Evolutionary conservation across 768 basidiomycete genomes (phyloP).

Genomic region (Tricholoma furcatifolium): DNA sequence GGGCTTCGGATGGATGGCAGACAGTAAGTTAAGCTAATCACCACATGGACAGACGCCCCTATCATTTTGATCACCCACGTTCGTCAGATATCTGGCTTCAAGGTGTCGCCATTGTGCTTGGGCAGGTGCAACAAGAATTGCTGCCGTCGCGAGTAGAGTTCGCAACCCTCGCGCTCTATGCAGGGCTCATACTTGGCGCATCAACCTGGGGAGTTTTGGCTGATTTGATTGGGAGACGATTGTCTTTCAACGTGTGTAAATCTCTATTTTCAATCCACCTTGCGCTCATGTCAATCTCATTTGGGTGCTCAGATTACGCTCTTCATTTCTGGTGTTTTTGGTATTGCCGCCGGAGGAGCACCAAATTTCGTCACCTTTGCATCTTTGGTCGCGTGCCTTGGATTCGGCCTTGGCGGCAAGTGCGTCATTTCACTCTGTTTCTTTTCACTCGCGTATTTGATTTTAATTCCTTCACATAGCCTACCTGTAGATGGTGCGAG

Average conservation of each 20-base stretch:
- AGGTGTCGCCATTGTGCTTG: conserved; percentile 44
- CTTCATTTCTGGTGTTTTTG: conserved; percentile 43
- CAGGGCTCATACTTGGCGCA: conserved; percentile 47
- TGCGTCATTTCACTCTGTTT: conserved; percentile 18
- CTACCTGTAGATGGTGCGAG: conserved; percentile 46
- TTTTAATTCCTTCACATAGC: conserved; percentile 18
- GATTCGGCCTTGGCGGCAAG: conserved; percentile 53
- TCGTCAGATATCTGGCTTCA: conserved; percentile 42
- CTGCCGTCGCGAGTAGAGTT: conserved; percentile 43
- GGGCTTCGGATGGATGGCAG: conserved; percentile 48
- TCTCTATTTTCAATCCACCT: neutral
- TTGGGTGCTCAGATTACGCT: conserved; percentile 22
- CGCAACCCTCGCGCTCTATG: conserved; percentile 44
- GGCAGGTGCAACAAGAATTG: conserved; percentile 40
- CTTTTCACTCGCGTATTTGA: conserved; percentile 4
- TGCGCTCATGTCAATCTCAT: neutral
- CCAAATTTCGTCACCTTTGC: conserved; percentile 45
- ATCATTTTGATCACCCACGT: neutral
- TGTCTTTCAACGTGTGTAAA: conserved; percentile 39
- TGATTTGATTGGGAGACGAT: conserved; percentile 43
- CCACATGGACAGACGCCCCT: neutral
- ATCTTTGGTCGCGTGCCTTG: conserved; percentile 42
- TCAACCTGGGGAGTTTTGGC: conserved; percentile 48
- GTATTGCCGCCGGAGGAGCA: conserved; percentile 47
- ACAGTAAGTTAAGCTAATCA: conserved; percentile 32